Evolutionary conservation across 2,329 filamentous ascomycete genomes (phyloP), one percentile per base, ranked within the genome.

Genomic region (Colletotrichum sp.): DNA sequence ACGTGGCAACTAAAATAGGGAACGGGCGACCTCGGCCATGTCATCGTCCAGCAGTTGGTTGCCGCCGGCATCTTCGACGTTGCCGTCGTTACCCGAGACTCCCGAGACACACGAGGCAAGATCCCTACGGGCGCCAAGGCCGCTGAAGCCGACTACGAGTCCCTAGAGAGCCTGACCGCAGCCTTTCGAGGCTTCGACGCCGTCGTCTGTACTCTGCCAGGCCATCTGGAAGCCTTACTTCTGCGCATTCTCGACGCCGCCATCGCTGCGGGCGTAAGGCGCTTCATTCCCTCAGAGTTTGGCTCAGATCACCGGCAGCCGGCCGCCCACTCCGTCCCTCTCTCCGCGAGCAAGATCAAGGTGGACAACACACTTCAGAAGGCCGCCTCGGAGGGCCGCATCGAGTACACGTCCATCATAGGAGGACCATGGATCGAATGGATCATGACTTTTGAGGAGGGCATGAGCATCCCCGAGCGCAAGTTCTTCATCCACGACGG

Each of bases 111-210:
- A 24, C 32, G 24, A 24, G 81, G 84, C 1, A 82, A 82, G 2
- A 83, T 84, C 75, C 82, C 84, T 30, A 34, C 78, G 3, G 79
- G 77, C 8, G 77, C 78, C 13, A 80, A 83, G 6, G 81, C 84
- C 30, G 76, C 80, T 7, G 80, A 83, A 26, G 84, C 84, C 34
- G 87, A 86, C 79, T 85, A 85, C 68, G 67, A 63, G 21, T 72
- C 69, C 8, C 80, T 88, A 4, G 81, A 86, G 0, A 88, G 88
- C 30, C 86, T 93, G n/a, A 86, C 83, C 0, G 76, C 83, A 1
- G 89, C 89, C 1, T 87, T 94, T 66, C 78, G 86, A 60, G 90
- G 88, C 70, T 88, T 91, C 72, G 91, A 93, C 76, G 92, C 89
- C 1, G 85, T 93, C n/a, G 82, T 92, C 32, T 87, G 86, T 18